Conservation (phyloP, 225 moss, liverwort and hornwort species). For the Pseudisothecium myosuroides region DNA sequence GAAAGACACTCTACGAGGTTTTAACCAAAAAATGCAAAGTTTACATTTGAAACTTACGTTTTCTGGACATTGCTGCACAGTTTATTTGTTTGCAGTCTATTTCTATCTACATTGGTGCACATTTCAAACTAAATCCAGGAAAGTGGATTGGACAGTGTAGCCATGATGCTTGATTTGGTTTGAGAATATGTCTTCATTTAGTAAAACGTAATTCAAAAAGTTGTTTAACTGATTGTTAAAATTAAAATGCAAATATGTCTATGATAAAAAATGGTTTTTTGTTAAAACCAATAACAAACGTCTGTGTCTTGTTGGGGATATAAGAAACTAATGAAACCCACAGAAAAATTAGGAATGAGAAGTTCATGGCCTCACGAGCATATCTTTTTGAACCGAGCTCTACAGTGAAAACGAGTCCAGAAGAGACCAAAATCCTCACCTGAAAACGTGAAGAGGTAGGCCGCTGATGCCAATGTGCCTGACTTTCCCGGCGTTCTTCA, state of each 20-base stretch:
- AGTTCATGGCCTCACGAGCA: background rate
- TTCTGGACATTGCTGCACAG: background rate
- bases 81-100: background rate
- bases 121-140: background rate
- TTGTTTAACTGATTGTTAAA: background rate
- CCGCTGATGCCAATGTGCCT: conserved; percentile 82
- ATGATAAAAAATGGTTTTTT: background rate
- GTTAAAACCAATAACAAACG: too few relatives aligned
- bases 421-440: background rate
- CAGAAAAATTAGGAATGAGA: background rate
- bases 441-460: conserved; percentile 68
- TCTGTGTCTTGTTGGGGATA: background rate
- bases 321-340: background rate
- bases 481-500: conserved; percentile 77
- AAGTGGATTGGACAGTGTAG: background rate
- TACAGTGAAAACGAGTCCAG: background rate
- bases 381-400: background rate
- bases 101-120: background rate
- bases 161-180: background rate
- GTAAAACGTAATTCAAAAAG: background rate
- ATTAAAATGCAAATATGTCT: background rate
- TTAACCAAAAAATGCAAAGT: background rate
- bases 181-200: background rate
- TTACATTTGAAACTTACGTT: background rate
- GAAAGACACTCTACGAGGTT: background rate